Percentiles rank a stretch among this genome's conserved stretches.
These are phyloP conservation scores for Solanum aculeatissimum DNA, from an alignment of 305 asterid species.

Conservation along the genomic window DNA sequence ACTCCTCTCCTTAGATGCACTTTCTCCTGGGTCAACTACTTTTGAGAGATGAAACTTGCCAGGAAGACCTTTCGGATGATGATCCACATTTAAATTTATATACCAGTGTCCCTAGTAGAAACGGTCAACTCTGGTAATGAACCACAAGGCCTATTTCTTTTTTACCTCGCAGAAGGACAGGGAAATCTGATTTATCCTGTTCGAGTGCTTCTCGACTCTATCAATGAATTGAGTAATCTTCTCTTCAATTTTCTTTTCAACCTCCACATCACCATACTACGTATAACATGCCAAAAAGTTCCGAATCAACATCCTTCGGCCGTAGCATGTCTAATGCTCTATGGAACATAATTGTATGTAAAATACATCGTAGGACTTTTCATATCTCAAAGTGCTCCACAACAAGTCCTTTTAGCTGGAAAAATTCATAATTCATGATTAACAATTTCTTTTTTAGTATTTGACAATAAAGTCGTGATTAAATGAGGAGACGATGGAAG, in stretches of 20 bases:
- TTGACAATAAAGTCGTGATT: neutral
- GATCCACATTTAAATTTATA: constrained; percentile 69
- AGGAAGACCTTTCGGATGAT: constrained; percentile 58
- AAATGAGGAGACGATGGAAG: neutral
- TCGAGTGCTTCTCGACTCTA: constrained; percentile 88
- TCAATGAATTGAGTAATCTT: constrained; percentile 84
- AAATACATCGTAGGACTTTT: constrained; percentile 87
- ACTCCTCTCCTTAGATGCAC: too few species aligned
- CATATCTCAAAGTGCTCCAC: constrained; percentile 93
- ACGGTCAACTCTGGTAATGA: constrained; percentile 83
- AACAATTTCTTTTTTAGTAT: neutral
- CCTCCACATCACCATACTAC: constrained; percentile 76
- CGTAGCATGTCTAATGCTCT: constrained; percentile 94
- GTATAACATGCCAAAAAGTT: constrained; percentile 77
- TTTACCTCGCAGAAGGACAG: constrained; percentile 80
- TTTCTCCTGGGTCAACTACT: constrained; percentile 81
- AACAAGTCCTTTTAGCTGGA: constrained; percentile 87
- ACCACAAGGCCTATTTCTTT: constrained; percentile 88
- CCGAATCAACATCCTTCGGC: constrained; percentile 90
- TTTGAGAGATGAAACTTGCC: constrained; percentile 67
- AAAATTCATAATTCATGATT: constrained; percentile 75
- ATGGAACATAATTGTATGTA: constrained; percentile 83
- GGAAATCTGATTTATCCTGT: constrained; percentile 92
- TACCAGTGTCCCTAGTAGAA: constrained; percentile 93
- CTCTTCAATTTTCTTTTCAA: constrained; percentile 80